Evolutionary conservation across 148 eudicot species (phyloP).

Genomic region (Spergularia marina): DNA sequence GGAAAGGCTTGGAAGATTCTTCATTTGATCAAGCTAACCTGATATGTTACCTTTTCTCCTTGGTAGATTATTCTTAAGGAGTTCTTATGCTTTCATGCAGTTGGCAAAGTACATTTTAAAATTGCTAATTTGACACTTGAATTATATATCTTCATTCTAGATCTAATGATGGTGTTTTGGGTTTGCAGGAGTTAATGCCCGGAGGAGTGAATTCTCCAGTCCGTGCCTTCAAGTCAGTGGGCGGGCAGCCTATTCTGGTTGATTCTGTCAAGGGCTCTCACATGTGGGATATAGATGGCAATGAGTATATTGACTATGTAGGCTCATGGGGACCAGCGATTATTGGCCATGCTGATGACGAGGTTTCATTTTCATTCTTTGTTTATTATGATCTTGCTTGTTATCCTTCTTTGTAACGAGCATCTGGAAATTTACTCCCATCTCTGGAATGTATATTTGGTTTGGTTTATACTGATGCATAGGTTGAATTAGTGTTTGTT

Average conservation of each 20-base stretch:
- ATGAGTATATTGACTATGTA: constrained; percentile 92
- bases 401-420: background rate
- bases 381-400: background rate
- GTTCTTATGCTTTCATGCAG: background rate
- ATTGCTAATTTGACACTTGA: background rate
- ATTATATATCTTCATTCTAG: background rate
- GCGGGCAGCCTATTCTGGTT: constrained; percentile 84
- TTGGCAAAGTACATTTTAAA: background rate
- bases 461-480: background rate
- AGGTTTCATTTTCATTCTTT: constrained; percentile 41
- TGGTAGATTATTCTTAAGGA: background rate
- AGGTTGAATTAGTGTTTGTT: background rate
- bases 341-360: constrained; percentile 87
- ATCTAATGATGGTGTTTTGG: background rate
- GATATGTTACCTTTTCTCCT: background rate
- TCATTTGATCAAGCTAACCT: background rate
- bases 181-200: constrained; percentile 81
- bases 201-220: constrained; percentile 96
- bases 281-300: constrained; percentile 95
- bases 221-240: constrained; percentile 96
- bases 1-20: background rate
- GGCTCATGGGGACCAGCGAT: constrained; percentile 98
- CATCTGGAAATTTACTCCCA: background rate
- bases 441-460: background rate
- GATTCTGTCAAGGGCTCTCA: constrained; percentile 87